Evolutionary conservation across 768 basidiomycete genomes (phyloP), one percentile per base, ranked within the genome.

Genomic region (Suillus clintonianus): DNA sequence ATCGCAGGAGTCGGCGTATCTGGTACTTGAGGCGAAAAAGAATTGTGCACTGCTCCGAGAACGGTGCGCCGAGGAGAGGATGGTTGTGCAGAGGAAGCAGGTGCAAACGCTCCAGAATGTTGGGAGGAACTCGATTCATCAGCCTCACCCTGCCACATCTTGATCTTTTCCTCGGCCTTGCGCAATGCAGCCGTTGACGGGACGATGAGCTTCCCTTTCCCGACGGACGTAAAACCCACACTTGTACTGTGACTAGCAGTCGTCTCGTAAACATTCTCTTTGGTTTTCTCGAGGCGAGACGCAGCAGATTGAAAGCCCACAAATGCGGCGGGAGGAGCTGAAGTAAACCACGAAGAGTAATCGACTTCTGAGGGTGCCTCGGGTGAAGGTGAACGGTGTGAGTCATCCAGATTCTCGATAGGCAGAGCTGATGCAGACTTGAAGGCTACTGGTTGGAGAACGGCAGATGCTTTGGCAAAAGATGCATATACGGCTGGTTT

Each of bases 111-210:
- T 65, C 53, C 27, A 2, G 60, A 15, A 17, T 32, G n/a, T 30
- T 61, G 41, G n/a, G 64, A 54, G 32, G 62, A 11, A 41, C 47
- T 57, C 54, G 60, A 42, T 50, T 73, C 68, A 37, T 62, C 50
- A 13, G 76, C 74, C n/a, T 81, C 79, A 48, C 79, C 76, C 42
- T 79, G 72, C 86, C 85, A 87, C 30, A 78, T 76, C 32, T 74
- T 77, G 70, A 87, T 77, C 66, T 79, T 84, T 48, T 82, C 82
- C 72, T 82, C 74, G 1, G 89, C 89, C 67, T 81, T 81, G 9
- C 80, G 82, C 9, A 89, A 70, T 1, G 89, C 86, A 27, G 76
- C 76, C 37, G 76, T 78, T 6, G 88, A 89, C 1, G 89, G 89
- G 15, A 74, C 70, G 22, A 87, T 69, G 11, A 79, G 66, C n/a